These are phyloP conservation scores for Colletotrichum sp. DNA, from an alignment of 2,329 filamentous ascomycete species.

Conservation along the genomic window DNA sequence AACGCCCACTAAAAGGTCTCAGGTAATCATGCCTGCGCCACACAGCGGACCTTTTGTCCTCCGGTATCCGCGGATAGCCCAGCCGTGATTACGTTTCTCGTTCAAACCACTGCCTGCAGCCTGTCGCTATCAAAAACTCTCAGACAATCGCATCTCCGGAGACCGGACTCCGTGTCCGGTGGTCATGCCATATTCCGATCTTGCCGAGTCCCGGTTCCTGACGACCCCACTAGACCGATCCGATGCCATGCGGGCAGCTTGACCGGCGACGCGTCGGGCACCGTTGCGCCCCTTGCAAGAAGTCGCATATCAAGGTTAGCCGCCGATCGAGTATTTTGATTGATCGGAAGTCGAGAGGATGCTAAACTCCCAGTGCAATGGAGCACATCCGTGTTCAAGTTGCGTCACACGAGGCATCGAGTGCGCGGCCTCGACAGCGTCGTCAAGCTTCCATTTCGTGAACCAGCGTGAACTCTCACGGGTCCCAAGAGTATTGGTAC, in stretches of 20 bases:
- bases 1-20: background rate
- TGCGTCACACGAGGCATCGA: background rate
- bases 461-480: background rate
- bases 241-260: conserved; percentile 14
- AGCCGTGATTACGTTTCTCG: background rate
- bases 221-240: background rate
- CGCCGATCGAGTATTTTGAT: no score
- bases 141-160: background rate
- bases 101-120: background rate
- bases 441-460: background rate
- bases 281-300: background rate
- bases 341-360: background rate
- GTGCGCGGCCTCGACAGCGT: background rate
- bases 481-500: background rate
- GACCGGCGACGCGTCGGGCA: background rate
- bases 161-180: background rate
- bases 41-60: background rate
- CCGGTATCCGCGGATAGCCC: background rate
- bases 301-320: background rate
- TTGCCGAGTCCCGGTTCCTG: background rate
- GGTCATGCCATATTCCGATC: background rate
- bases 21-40: background rate
- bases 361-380: background rate
- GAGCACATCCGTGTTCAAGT: background rate
- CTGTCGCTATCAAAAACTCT: background rate